phyloP scores from a whole-genome alignment of 1,139 yeast species.

The Candida labiduridarum region DNA sequence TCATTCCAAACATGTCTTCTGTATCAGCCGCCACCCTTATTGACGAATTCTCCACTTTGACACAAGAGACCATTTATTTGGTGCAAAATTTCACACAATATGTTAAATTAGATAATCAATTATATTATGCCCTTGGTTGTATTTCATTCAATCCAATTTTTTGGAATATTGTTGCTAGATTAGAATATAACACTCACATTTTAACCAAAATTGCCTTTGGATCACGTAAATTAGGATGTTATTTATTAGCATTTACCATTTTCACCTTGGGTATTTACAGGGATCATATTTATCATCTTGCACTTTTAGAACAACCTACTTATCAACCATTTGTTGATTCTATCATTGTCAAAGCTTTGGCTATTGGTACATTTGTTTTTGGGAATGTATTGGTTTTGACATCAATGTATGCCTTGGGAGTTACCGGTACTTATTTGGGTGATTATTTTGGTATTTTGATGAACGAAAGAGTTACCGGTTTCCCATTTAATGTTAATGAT shows the following conservation, averaged over 20 bases:
- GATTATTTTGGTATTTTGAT: slow-evolving; percentile 96
- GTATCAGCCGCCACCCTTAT: background rate
- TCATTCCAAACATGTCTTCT: background rate
- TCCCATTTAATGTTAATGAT: slow-evolving; percentile 88
- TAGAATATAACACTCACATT: slow-evolving; percentile 75
- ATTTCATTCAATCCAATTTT: slow-evolving; percentile 91
- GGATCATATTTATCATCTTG: slow-evolving; percentile 73
- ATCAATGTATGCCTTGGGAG: slow-evolving; percentile 93
- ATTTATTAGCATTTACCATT: slow-evolving; percentile 76
- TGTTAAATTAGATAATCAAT: slow-evolving; percentile 24
- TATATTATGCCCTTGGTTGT: slow-evolving; percentile 48
- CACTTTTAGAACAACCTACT: slow-evolving; percentile 51
- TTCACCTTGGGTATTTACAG: slow-evolving; percentile 82
- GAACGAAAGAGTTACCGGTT: slow-evolving; percentile 87
- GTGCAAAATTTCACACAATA: slow-evolving; percentile 24
- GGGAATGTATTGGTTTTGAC: slow-evolving; percentile 82
- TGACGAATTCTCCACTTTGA: slow-evolving; percentile 13
- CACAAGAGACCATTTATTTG: slow-evolving; percentile 20
- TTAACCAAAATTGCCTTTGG: slow-evolving; percentile 65
- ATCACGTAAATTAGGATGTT: slow-evolving; percentile 71
- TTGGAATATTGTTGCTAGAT: slow-evolving; percentile 91
- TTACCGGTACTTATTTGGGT: slow-evolving; percentile 95
- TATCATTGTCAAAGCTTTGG: slow-evolving; percentile 35
- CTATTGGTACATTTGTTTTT: slow-evolving; percentile 47
- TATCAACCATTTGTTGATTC: slow-evolving; percentile 52